Conservation (phyloP, 148 eudicot genomes). For the Chenopodium quinoa region DNA sequence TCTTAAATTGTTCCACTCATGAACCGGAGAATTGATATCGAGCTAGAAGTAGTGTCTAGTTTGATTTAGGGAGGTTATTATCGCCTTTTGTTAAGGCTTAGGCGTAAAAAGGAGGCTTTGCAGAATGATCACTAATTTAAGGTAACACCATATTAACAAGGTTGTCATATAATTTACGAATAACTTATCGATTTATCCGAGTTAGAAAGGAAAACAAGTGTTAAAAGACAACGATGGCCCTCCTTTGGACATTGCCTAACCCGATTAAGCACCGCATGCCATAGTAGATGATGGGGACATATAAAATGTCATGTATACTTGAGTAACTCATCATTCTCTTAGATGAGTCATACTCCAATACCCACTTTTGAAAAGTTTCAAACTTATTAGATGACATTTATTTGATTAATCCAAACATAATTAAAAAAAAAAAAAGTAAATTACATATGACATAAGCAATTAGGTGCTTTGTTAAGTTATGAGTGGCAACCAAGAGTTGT, state of each 20-base stretch:
- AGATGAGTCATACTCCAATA: conserved; percentile 25
- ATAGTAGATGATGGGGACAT: conserved; percentile 1
- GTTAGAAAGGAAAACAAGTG: neutral
- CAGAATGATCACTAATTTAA: too few species aligned
- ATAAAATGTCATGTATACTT: neutral
- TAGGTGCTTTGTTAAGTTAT: conserved; percentile 16
- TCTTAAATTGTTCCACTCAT: too few species aligned
- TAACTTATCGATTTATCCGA: neutral
- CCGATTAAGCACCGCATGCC: conserved; percentile 4
- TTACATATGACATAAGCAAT: conserved; percentile 21
- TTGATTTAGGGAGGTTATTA: too few species aligned
- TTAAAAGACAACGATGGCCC: neutral
- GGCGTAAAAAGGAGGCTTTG: too few species aligned
- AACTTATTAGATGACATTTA: neutral
- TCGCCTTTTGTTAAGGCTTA: too few species aligned
- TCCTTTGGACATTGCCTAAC: neutral
- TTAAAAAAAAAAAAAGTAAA: neutral
- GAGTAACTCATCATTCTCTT: conserved; percentile 7
- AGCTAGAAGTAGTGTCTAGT: too few species aligned
- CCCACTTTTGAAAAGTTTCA: conserved; percentile 10
- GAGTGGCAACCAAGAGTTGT: conserved; percentile 7
- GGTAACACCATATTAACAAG: too few species aligned
- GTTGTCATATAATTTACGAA: too few species aligned
- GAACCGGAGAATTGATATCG: too few species aligned
- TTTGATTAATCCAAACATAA: neutral